Conservation (phyloP, 2,329 filamentous ascomycete genomes). For the Gyromitra esculenta region DNA sequence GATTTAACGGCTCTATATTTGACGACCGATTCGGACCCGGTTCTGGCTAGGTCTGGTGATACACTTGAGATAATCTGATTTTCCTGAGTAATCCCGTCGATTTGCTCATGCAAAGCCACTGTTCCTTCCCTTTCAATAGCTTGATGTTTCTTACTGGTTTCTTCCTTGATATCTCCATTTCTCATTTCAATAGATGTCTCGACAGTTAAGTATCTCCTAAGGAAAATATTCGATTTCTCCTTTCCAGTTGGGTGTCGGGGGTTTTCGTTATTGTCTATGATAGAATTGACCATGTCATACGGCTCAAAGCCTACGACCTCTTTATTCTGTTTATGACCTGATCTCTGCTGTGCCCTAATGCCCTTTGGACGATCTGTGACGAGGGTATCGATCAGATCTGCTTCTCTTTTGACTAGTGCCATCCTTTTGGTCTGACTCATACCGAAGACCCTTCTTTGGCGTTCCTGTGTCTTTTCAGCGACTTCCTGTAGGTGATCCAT, state of each 20-base stretch:
- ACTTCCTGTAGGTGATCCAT: conserved; percentile 19
- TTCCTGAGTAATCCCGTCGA: background rate
- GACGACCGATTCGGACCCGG: background rate
- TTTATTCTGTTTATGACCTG: background rate
- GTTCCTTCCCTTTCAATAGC: background rate
- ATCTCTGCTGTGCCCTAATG: conserved; percentile 10
- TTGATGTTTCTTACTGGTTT: background rate
- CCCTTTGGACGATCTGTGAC: background rate
- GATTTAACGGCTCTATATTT: too few relatives aligned
- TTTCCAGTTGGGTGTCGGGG: background rate
- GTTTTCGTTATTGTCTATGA: background rate
- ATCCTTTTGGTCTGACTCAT: conserved; percentile 1
- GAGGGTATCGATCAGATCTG: background rate
- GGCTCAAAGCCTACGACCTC: background rate
- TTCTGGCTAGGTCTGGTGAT: background rate
- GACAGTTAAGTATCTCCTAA: background rate
- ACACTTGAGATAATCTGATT: background rate
- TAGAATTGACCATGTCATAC: background rate
- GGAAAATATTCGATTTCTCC: conserved; percentile 6
- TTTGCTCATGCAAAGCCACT: background rate
- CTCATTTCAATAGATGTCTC: background rate
- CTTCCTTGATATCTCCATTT: background rate
- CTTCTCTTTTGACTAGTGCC: background rate
- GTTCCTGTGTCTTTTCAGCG: conserved; percentile 6
- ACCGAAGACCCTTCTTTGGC: conserved; percentile 6